These are phyloP conservation scores for Aspergillus fumigatiaffinis DNA, from an alignment of 2,329 filamentous ascomycete genomes.

Conservation along the genomic window DNA sequence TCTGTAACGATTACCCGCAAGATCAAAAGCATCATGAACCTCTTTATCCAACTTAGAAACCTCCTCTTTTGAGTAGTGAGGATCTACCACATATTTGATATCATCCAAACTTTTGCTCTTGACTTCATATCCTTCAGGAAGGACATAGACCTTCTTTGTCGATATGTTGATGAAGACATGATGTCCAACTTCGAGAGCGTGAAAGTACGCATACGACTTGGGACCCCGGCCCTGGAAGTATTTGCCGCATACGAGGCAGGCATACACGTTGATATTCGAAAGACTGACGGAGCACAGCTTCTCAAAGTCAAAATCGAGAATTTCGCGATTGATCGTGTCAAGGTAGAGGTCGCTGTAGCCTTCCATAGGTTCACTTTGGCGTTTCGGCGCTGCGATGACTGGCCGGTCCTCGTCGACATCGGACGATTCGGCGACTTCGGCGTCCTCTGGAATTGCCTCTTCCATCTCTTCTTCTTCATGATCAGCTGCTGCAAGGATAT, in stretches of 20 bases:
- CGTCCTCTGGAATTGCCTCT: constrained; percentile 27
- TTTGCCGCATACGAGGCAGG: constrained; percentile 93
- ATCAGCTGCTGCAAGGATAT: constrained; percentile 57
- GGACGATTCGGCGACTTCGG: constrained; percentile 16
- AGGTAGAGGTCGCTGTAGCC: constrained; percentile 96
- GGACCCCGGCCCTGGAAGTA: constrained; percentile 93
- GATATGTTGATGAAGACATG: constrained; percentile 99
- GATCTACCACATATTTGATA: constrained; percentile 97
- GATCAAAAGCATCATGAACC: constrained; percentile 62
- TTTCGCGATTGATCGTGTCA: constrained; percentile 88
- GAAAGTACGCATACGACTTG: constrained; percentile 95
- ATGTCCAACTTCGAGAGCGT: constrained; percentile 89
- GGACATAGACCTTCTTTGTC: constrained; percentile 42
- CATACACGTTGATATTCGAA: constrained; percentile 98
- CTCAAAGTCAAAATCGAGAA: constrained; percentile 97
- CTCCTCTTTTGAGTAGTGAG: constrained; percentile 74
- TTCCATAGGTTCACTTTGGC: constrained; percentile 74
- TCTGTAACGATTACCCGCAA: constrained; percentile 78
- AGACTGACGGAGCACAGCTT: constrained; percentile 95
- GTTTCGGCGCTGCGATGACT: constrained; percentile 41
- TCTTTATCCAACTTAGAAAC: constrained; percentile 73
- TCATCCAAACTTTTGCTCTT: constrained; percentile 91
- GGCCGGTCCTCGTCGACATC: constrained; percentile 37
- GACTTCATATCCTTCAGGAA: constrained; percentile 97
- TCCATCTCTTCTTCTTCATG: constrained; percentile 59